Evolutionary conservation across 1,284 basidiomycete genomes (phyloP).

Genomic region (Leccinum griseonigrum): DNA sequence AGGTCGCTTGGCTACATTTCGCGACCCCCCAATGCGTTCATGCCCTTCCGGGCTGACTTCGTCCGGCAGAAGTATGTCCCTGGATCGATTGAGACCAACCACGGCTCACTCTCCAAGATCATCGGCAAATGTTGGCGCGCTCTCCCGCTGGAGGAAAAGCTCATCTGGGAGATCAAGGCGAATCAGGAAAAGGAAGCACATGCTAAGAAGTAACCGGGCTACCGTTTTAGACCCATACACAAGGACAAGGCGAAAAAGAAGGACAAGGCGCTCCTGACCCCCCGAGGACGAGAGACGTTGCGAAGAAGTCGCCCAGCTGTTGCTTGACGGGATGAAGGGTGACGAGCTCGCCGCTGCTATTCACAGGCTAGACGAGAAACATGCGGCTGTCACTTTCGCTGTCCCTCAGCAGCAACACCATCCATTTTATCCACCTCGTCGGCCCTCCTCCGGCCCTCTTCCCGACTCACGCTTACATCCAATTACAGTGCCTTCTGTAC

Average conservation of each 20-base stretch:
- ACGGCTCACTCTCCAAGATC: constrained; percentile 73
- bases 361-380: constrained; percentile 46
- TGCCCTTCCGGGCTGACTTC: constrained; percentile 90
- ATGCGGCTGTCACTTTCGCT: constrained; percentile 6
- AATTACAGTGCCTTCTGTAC: constrained; percentile 42
- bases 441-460: constrained; percentile 65
- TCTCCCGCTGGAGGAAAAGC: constrained; percentile 64
- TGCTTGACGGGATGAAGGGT: constrained; percentile 58
- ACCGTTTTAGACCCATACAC: constrained; percentile 68
- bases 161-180: constrained; percentile 62
- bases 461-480: constrained; percentile 41
- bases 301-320: constrained; percentile 58
- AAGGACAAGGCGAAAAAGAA: constrained; percentile 60
- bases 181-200: constrained; percentile 68
- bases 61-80: constrained; percentile 80
- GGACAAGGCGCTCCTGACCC: constrained; percentile 34
- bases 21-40: constrained; percentile 90
- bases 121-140: constrained; percentile 71
- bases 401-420: constrained; percentile 15
- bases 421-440: constrained; percentile 41
- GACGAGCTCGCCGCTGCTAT: constrained; percentile 66
- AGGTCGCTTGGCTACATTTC: constrained; percentile 76
- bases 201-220: constrained; percentile 61
- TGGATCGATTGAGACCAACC: constrained; percentile 79
- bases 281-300: constrained; percentile 51